Conservation (phyloP, 2,329 filamentous ascomycete species). For the Aspergillus eucalypticola region DNA sequence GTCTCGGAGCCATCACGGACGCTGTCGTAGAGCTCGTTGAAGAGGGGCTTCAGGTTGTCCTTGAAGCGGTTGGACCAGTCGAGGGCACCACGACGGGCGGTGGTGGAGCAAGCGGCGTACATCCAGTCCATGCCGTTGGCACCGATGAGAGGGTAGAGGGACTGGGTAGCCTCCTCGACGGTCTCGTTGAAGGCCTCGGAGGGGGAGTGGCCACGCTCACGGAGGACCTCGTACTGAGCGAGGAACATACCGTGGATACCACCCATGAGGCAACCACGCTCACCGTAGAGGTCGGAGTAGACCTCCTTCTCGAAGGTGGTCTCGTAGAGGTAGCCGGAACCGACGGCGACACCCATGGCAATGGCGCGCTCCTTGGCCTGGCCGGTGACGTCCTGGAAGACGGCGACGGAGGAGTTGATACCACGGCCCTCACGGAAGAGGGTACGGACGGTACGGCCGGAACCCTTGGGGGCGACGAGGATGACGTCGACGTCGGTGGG, state of each 20-base stretch:
- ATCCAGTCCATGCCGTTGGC: conserved; percentile 99
- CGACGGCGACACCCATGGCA: conserved; percentile 94
- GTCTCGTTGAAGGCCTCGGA: conserved; percentile 99
- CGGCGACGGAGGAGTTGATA: conserved; percentile 98
- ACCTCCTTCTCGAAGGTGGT: conserved; percentile 99
- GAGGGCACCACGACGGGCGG: conserved; percentile 95
- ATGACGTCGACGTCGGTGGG: conserved; percentile 97
- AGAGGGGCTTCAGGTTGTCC: conserved; percentile 96
- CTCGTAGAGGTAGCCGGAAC: conserved; percentile 98
- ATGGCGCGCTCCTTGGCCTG: conserved; percentile 98
- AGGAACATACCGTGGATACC: conserved; percentile 99
- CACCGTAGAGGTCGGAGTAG: conserved; percentile 98
- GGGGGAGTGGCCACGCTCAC: conserved; percentile 95
- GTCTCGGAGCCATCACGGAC: conserved; percentile 93
- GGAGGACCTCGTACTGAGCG: conserved; percentile 99
- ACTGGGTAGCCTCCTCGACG: conserved; percentile 98
- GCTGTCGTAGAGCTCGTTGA: conserved; percentile 93
- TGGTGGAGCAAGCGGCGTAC: conserved; percentile 99
- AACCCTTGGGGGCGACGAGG: conserved; percentile 98
- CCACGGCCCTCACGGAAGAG: conserved; percentile 99
- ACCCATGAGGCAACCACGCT: conserved; percentile 99
- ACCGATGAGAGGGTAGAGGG: conserved; percentile 95
- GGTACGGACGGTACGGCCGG: conserved; percentile 95
- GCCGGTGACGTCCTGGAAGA: conserved; percentile 97
- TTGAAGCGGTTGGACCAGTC: conserved; percentile 99